These are phyloP conservation scores for Leucosporidium creatinivorum DNA, from an alignment of 768 basidiomycete genomes.

Conservation along the genomic window DNA sequence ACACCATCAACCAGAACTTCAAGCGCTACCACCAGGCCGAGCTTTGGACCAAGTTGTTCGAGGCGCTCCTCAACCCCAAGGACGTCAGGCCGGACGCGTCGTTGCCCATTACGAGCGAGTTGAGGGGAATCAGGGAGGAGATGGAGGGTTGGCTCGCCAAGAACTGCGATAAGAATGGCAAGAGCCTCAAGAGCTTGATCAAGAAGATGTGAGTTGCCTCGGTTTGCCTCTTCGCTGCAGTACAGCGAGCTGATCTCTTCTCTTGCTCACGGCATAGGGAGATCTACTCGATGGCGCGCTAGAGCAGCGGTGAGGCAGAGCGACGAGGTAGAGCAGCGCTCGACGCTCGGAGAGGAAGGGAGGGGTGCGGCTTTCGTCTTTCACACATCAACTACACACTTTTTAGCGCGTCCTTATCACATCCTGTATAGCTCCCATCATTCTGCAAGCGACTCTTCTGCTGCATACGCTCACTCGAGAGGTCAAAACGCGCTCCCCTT, in stretches of 20 bases:
- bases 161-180: conserved; percentile 66
- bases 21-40: conserved; percentile 93
- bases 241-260: not conserved
- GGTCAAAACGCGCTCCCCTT: too few relatives aligned
- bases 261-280: not conserved
- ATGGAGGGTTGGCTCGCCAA: conserved; percentile 82
- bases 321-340: not conserved
- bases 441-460: too few relatives aligned
- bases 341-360: too few relatives aligned
- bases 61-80: conserved; percentile 74
- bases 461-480: too few relatives aligned
- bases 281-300: conserved; percentile 19
- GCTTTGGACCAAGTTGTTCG: conserved; percentile 76
- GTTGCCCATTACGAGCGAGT: conserved; percentile 65
- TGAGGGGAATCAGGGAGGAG: conserved; percentile 59
- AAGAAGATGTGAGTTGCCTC: conserved; percentile 39
- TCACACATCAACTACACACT: too few relatives aligned
- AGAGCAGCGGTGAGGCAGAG: not conserved
- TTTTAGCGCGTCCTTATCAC: too few relatives aligned
- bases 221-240: not conserved
- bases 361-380: too few relatives aligned
- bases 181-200: conserved; percentile 42
- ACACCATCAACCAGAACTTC: conserved; percentile 67
- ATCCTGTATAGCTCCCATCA: too few relatives aligned
- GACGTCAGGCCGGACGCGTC: conserved; percentile 52